Percentiles rank a stretch among this genome's conserved stretches.
Conservation (phyloP, 169 alveolate genomes). For the Besnoitia besnoiti region DNA sequence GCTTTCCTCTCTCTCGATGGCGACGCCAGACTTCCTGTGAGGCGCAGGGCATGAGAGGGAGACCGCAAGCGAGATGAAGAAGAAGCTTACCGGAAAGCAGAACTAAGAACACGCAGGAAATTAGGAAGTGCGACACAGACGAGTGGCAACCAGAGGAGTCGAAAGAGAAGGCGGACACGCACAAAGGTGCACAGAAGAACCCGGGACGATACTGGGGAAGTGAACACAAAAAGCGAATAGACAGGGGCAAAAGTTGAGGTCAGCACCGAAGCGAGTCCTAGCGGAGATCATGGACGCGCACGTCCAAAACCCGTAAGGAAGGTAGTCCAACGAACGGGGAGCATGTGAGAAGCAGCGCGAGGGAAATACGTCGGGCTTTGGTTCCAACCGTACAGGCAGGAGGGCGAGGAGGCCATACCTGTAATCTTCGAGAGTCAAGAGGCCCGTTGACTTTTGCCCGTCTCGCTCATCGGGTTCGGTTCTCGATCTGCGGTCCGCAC, state of each 20-base stretch:
- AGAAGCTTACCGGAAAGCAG: background rate
- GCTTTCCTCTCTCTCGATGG: background rate
- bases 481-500: too few species aligned
- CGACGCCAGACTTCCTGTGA: background rate
- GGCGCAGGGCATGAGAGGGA: background rate
- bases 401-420: background rate
- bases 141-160: background rate
- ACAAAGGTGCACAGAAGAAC: background rate
- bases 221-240: too few species aligned
- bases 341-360: too few species aligned
- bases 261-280: too few species aligned
- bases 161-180: background rate
- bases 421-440: background rate
- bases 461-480: too few species aligned
- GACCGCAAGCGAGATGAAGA: background rate
- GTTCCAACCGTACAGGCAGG: too few species aligned
- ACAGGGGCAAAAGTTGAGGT: too few species aligned
- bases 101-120: background rate
- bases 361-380: too few species aligned
- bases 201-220: too few species aligned
- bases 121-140: background rate
- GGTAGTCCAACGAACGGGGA: too few species aligned
- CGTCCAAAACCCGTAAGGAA: too few species aligned
- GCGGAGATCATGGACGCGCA: too few species aligned
- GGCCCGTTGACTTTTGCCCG: background rate